Base-by-base conservation (phyloP, 2,329 filamentous ascomycete genomes). In the Pyrenophora tritici-repentis region DNA sequence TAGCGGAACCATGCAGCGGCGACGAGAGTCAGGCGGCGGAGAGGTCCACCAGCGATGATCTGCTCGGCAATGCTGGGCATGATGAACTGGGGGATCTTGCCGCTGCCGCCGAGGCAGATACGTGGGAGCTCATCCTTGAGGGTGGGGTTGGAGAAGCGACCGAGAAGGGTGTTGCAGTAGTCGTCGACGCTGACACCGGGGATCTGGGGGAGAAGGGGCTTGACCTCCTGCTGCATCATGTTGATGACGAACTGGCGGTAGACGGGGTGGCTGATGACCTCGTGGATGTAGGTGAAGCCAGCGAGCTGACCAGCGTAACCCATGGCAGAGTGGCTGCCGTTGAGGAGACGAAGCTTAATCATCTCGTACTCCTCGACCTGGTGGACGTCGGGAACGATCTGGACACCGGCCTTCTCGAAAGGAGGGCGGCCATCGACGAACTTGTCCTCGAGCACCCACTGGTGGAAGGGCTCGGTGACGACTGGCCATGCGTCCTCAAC, bases 11-110 rank as follows among this genome's bases (percentile, higher is more conserved):
- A 67, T 1, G 61, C 64, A 9, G 64, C 64, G 7, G 62, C 58
- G 16, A 59, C 58, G 3, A 67, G 55, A 12, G 64, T 63, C 6
- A 67, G 56, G 43, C 64, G 63, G 33, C 56, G 53, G 20, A 67
- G 59, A 7, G 63, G 60, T 10, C 63, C 63, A 13, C 59, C 56
- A 24, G 61, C 57, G 4, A 50, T n/a, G 29, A 67, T 66, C 41
- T 67, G 64, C 54, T 67, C 64, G 6, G 64, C 63, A 18, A 67
- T 65, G 33, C 58, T 62, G 35, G 64, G 64, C 58, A 66, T 65
- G 52, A 67, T 67, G 58, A 67, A 67, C 40, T 67, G 63, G 1
- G 64, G 64, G 32, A 67, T 58, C 56, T 67, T 67, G 56, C 64
- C 64, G 6, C 61, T 65, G 12, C 64, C 64, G n/a, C 64, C 64